Evolutionary conservation across 2,329 filamentous ascomycete genomes (phyloP).

Genomic region (Pseudopithomyces chartarum): DNA sequence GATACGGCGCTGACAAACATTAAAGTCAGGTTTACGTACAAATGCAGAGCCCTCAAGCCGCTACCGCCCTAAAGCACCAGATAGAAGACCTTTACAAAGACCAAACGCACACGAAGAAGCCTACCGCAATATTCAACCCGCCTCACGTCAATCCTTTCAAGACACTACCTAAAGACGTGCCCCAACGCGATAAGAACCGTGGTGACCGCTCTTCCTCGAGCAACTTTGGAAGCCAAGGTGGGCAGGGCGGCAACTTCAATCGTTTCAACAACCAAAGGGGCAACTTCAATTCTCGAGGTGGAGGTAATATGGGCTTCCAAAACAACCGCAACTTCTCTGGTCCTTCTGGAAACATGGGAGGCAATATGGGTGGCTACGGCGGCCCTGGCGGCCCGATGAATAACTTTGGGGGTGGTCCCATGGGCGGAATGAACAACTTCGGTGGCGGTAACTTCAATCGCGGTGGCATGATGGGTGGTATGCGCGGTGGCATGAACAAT

Average conservation of each 20-base stretch:
- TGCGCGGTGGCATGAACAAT: slow-evolving; percentile 55
- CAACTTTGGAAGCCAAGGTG: slow-evolving; percentile 55
- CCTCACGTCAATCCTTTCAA: slow-evolving; percentile 85
- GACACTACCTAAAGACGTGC: slow-evolving; percentile 87
- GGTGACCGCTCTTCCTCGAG: slow-evolving; percentile 59
- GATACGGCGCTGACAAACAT: slow-evolving; percentile 13
- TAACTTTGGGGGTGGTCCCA: slow-evolving; percentile 51
- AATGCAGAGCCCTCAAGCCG: slow-evolving; percentile 80
- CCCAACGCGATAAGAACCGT: slow-evolving; percentile 69
- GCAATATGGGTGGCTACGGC: slow-evolving; percentile 52
- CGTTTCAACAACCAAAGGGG: slow-evolving; percentile 38
- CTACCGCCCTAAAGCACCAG: slow-evolving; percentile 81
- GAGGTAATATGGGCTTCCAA: slow-evolving; percentile 39
- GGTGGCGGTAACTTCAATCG: slow-evolving; percentile 50
- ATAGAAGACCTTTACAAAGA: slow-evolving; percentile 70
- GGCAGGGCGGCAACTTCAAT: slow-evolving; percentile 48
- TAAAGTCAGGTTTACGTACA: slow-evolving; percentile 78
- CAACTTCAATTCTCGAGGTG: slow-evolving; percentile 36
- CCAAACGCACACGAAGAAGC: slow-evolving; percentile 66
- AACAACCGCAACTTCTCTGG: slow-evolving; percentile 45
- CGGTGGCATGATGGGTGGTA: slow-evolving; percentile 48
- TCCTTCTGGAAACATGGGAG: slow-evolving; percentile 43
- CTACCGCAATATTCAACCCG: slow-evolving; percentile 74
- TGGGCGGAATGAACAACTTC: slow-evolving; percentile 46
- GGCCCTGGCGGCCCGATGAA: slow-evolving; percentile 49